Base-by-base conservation (phyloP, 768 basidiomycete genomes). In the Wakefieldia striispora region DNA sequence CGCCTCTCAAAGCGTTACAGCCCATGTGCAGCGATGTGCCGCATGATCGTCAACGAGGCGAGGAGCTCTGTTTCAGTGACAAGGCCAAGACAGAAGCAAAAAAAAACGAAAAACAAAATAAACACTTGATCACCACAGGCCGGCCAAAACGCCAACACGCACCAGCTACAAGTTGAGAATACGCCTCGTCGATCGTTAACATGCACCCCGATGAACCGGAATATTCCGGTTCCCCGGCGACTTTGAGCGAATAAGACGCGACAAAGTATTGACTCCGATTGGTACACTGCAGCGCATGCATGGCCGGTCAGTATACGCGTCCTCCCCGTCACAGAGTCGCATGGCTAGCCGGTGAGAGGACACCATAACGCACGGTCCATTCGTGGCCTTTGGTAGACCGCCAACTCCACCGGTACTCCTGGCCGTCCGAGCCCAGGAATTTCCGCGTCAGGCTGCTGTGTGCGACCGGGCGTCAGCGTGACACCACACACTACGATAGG, bases 181-280 rank as follows among this genome's bases (percentile, higher is more conserved):
- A 86, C 6, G 72, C 70, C 55, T 86, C 86, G 36, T 84, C 82
- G 17, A 88, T 73, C 24, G 78, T 82, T 40, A 88, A 66, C 69
- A 79, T 77, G 50, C 80, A 81, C 2, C 83, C 83, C 3, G 83
- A 83, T 0, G 82, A 83, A 39, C 68, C 60, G 1, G 36, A 40
- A 53, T 84, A 84, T 16, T 70, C 71, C 3, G 82, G 79, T 57
- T 84, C 83, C 24, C 77, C 79, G 1, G 75, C 64, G 14, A 71
- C 59, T 53, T 81, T 83, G 42, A 82, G 72, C 60, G 73, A 75
- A 63, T 87, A 88, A 57, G 76, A 78, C 0, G 86, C 81, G 17
- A 87, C 75, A 3, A 80, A 64, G 40, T 77, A 73, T 24, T 76
- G 75, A 39, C 61, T 73, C 19, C 65, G 53, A 52, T 83, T 79